Conservation (phyloP, 768 basidiomycete species). For the Favolaschia claudopus region DNA sequence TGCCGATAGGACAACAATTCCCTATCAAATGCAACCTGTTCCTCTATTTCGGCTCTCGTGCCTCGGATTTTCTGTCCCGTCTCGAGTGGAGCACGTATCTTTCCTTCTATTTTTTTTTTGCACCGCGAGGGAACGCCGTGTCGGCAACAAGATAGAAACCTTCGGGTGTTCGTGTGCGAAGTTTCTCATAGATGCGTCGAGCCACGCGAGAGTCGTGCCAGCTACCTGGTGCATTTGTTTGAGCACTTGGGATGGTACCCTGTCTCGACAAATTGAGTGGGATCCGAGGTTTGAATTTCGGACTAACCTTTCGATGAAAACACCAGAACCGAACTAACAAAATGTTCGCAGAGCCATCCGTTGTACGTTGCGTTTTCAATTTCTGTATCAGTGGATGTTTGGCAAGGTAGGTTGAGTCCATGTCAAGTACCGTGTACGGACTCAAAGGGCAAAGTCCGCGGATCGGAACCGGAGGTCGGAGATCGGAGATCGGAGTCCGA, state of each 20-base stretch:
- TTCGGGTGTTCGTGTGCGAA: conserved; percentile 32
- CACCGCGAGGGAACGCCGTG: conserved; percentile 41
- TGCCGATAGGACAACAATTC: conserved; percentile 40
- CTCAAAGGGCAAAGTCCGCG: no score
- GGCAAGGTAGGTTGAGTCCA: conserved; percentile 4
- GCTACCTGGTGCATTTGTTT: conserved; percentile 34
- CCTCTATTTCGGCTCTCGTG: conserved; percentile 1
- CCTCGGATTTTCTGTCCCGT: conserved; percentile 10
- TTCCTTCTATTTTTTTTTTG: conserved; percentile 19
- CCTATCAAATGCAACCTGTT: conserved; percentile 26
- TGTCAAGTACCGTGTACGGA: no score
- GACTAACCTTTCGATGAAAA: conserved; percentile 22
- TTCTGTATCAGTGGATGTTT: conserved; percentile 31
- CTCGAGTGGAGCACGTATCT: conserved; percentile 38
- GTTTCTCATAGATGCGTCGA: conserved; percentile 33
- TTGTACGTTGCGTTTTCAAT: conserved; percentile 45
- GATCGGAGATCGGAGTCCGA: no score
- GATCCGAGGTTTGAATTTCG: no score
- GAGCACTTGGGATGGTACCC: neutral
- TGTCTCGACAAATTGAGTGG: no score
- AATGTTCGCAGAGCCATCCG: conserved; percentile 42
- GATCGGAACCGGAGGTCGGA: no score
- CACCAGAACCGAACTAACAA: conserved; percentile 33
- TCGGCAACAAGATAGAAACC: conserved; percentile 42
- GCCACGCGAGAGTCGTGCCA: conserved; percentile 45